Conservation (phyloP, 495 filamentous ascomycete species). For the Aspergillus cavernicola region DNA sequence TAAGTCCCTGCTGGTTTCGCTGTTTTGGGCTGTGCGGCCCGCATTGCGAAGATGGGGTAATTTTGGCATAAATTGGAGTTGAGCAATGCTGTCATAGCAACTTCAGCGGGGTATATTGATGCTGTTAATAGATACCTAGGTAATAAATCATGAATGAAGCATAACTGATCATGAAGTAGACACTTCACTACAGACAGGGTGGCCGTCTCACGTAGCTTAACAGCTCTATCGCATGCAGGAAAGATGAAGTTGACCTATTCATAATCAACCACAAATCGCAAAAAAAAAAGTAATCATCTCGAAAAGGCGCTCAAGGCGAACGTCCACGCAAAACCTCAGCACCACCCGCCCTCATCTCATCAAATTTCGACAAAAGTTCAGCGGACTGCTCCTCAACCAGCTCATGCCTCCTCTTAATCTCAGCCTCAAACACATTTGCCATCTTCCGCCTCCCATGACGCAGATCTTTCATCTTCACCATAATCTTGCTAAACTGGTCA, state of each 20-base stretch:
- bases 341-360: constrained; percentile 43
- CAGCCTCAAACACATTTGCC: constrained; percentile 63
- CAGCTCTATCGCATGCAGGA: neutral
- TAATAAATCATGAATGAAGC: neutral
- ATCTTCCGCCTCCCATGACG: constrained; percentile 63
- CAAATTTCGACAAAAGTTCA: constrained; percentile 38
- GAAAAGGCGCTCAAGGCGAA: constrained; percentile 22
- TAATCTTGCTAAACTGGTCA: constrained; percentile 59
- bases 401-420: constrained; percentile 53
- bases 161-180: neutral
- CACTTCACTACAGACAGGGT: neutral
- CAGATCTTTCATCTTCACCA: constrained; percentile 59
- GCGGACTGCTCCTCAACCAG: constrained; percentile 31
- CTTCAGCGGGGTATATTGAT: constrained; percentile 4
- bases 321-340: constrained; percentile 40
- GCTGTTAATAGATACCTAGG: constrained; percentile 5
- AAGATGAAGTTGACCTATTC: neutral
- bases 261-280: neutral
- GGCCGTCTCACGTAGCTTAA: neutral
- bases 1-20: constrained; percentile 18
- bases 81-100: neutral
- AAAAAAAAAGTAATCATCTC: neutral
- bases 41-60: neutral
- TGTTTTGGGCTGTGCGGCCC: constrained; percentile 1
- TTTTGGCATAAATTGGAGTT: constrained; percentile 14